Conservation (phyloP, 169 alveolate species). For the Plasmodium vivax region DNA sequence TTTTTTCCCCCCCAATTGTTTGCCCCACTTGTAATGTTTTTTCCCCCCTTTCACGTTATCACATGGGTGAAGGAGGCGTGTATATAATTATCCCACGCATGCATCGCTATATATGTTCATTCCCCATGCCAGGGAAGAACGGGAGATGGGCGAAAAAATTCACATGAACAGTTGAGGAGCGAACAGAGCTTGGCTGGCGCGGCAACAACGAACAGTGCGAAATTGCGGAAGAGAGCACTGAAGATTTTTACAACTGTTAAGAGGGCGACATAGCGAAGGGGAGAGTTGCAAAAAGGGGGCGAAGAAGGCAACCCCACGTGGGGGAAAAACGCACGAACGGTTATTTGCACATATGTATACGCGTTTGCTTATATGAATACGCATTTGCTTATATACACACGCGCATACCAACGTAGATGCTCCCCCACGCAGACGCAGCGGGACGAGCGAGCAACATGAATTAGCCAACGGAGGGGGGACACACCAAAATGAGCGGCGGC, state of each 20-base stretch:
- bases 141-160: neutral
- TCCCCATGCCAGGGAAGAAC: neutral
- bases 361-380: neutral
- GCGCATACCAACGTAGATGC: neutral
- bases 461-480: neutral
- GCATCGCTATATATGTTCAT: neutral
- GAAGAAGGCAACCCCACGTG: neutral
- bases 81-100: neutral
- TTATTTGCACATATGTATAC: neutral
- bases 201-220: neutral
- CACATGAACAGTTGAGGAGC: neutral
- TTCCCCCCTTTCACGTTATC: neutral
- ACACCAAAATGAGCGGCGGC: conserved; percentile 22
- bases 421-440: neutral
- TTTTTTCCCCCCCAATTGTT: neutral
- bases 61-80: neutral
- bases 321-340: neutral
- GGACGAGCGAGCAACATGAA: neutral
- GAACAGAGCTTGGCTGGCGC: neutral
- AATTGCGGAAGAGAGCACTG: neutral
- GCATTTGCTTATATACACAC: neutral
- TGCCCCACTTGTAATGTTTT: neutral
- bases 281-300: neutral
- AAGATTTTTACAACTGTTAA: neutral
- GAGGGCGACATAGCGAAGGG: neutral